Base-by-base conservation (phyloP, 345 rosid species). In the Populus euphratica region DNA sequence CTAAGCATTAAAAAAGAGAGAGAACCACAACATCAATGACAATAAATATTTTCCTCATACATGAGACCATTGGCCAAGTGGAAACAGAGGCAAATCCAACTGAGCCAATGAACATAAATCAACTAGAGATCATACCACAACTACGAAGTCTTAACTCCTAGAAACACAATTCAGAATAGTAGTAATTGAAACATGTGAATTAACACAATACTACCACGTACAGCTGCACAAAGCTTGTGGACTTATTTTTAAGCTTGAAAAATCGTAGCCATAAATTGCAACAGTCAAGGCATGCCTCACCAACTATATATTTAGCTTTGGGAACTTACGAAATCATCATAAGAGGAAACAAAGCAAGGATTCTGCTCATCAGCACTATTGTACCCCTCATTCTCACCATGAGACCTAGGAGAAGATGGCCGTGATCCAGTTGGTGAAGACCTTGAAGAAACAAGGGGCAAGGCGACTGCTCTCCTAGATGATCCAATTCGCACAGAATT, bases 401-500 rank as follows among this genome's bases (percentile, higher is more conserved):
- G 98, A 76, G 99, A 91, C 86, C 97, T 89, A 67, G 99, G 99
- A 80, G 99, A 94, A 69, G 98, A 96, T 77, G 99, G 99, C 61
- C 90, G 90, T 36, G 99, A 91, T 14, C 86, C 93, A 81, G 98
- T 79, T 31, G 98, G 95, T 0, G 97, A 96, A 66, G 90, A 82
- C 86, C 97, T 93, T 21, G 89, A 77, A 20, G 94, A 87, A 85
- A 89, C 91, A 81, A 84, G 86, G 82, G 97, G 93, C 87, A 96
- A 89, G 65, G 93, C 89, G 86, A 78, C 81, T 17, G 90, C 89
- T 83, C 96, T 96, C 77, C 93, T 83, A 62, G 97, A 74, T 50
- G 89, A 44, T 68, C 93, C 98, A 82, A 79, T 81, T 44, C 89
- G 89, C 36, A 74, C 81, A 80, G 91, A 74, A 69, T 89, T 91